Conservation (phyloP, 257 asterid genomes). For the Misopates orontium region DNA sequence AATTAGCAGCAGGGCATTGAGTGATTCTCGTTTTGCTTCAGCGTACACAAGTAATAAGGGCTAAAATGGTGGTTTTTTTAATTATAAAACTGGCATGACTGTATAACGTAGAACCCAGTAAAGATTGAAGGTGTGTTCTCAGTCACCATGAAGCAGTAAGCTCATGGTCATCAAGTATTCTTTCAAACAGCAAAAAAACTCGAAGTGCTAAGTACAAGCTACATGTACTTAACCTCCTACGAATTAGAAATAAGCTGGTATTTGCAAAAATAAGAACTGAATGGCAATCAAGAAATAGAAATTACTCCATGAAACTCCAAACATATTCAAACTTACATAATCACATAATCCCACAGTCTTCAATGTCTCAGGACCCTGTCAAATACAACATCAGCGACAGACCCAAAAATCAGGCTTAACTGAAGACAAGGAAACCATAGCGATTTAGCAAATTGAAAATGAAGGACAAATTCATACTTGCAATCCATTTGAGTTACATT, state of each 20-base stretch:
- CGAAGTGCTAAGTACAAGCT: no score
- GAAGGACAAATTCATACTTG: slow-evolving; percentile 50
- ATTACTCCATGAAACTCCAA: slow-evolving; percentile 17
- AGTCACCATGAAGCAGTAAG: background rate
- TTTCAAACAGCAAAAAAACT: no score
- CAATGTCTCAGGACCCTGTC: slow-evolving; percentile 69
- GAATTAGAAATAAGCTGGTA: no score
- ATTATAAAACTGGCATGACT: no score
- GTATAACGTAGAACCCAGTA: background rate
- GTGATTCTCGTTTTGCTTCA: no score
- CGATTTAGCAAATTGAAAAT: background rate
- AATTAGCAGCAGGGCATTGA: no score
- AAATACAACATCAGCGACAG: slow-evolving; percentile 15
- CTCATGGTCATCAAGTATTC: background rate
- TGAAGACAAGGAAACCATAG: slow-evolving; percentile 20
- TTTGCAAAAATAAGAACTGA: no score
- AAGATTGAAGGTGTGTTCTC: background rate
- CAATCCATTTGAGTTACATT: slow-evolving; percentile 66
- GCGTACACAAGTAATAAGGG: no score
- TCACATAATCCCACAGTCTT: slow-evolving; percentile 67
- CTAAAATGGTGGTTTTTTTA: no score
- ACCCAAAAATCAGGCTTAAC: slow-evolving; percentile 17
- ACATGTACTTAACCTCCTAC: no score
- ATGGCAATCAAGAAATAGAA: no score
- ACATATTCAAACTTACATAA: slow-evolving; percentile 62